Evolutionary conservation across 2,329 filamentous ascomycete species (phyloP).

Genomic region (Onygena corvina): DNA sequence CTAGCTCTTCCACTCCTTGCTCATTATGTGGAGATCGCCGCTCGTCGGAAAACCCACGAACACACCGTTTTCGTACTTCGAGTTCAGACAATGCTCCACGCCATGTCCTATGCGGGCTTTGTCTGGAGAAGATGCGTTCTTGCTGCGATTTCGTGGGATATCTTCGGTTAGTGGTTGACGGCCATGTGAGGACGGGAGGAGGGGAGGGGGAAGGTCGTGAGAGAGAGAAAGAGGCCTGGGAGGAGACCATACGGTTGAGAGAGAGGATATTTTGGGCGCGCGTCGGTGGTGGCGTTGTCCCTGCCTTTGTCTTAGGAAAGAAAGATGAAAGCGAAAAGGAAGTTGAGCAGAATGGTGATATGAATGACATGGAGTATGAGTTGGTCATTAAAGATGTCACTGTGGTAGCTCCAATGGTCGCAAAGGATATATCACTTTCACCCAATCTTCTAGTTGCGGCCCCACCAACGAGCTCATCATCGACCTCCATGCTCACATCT

Average conservation of each 20-base stretch:
- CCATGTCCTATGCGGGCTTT: slow-evolving; percentile 84
- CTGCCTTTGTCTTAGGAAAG: slow-evolving; percentile 36
- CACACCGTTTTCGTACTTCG: slow-evolving; percentile 77
- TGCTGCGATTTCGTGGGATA: slow-evolving; percentile 92
- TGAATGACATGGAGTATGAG: not conserved
- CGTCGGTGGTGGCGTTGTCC: slow-evolving; percentile 81
- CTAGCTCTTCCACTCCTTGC: slow-evolving; percentile 52
- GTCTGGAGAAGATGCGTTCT: slow-evolving; percentile 67
- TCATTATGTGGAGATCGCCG: slow-evolving; percentile 78
- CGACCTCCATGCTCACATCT: not conserved
- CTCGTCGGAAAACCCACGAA: slow-evolving; percentile 60
- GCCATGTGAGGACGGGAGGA: slow-evolving; percentile 75
- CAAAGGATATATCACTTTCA: not conserved
- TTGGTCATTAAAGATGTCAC: not conserved
- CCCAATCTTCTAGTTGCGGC: not conserved
- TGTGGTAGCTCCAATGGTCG: not conserved
- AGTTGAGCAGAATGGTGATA: not conserved
- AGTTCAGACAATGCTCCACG: slow-evolving; percentile 77
- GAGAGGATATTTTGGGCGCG: slow-evolving; percentile 97
- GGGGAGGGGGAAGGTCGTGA: slow-evolving; percentile 47
- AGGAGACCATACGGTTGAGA: slow-evolving; percentile 76
- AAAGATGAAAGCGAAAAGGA: not conserved
- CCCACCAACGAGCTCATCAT: not conserved
- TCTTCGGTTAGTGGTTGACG: slow-evolving; percentile 79
- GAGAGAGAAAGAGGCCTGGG: slow-evolving; percentile 71